A percentile compares a stretch with the other conserved stretches of the same genome.
Evolutionary conservation across 768 basidiomycete species (phyloP).

Genomic region (Multifurca ochricompacta): DNA sequence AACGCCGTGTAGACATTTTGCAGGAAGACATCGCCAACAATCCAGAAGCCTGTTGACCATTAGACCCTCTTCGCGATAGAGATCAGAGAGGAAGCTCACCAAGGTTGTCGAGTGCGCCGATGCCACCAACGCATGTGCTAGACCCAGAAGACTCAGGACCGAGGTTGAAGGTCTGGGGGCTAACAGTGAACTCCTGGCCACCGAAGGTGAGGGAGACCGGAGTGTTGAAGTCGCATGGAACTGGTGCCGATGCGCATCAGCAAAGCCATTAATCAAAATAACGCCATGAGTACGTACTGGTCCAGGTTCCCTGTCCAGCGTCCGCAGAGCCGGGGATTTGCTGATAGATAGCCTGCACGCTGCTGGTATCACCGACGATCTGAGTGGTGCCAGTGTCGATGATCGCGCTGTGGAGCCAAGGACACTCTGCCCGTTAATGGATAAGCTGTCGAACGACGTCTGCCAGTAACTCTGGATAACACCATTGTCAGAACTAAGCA

Average conservation of each 20-base stretch:
- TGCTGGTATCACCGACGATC: slow-evolving; percentile 21
- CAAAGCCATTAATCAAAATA: too few species aligned
- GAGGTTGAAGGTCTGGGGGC: slow-evolving; percentile 3
- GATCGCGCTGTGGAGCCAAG: slow-evolving; percentile 19
- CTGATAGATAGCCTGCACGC: neutral
- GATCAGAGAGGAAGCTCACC: too few species aligned
- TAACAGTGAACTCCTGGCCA: neutral
- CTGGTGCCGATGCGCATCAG: neutral
- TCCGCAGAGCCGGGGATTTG: neutral
- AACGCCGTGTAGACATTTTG: slow-evolving; percentile 5
- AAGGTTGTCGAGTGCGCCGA: neutral
- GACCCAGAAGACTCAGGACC: neutral
- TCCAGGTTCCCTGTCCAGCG: neutral
- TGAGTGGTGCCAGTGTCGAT: slow-evolving; percentile 30
- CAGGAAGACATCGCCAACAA: slow-evolving; percentile 10
- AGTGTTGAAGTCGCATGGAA: slow-evolving; percentile 2
- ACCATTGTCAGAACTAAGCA: slow-evolving; percentile 26
- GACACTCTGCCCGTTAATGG: slow-evolving; percentile 21
- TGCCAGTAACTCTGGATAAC: slow-evolving; percentile 10
- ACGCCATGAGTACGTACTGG: too few species aligned
- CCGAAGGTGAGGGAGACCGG: neutral
- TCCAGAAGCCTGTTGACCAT: neutral
- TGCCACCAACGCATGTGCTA: neutral
- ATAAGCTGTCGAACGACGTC: slow-evolving; percentile 23
- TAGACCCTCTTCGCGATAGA: too few species aligned